Conservation (phyloP, 2,329 filamentous ascomycete genomes). For the Colletotrichum tamarilloi region DNA sequence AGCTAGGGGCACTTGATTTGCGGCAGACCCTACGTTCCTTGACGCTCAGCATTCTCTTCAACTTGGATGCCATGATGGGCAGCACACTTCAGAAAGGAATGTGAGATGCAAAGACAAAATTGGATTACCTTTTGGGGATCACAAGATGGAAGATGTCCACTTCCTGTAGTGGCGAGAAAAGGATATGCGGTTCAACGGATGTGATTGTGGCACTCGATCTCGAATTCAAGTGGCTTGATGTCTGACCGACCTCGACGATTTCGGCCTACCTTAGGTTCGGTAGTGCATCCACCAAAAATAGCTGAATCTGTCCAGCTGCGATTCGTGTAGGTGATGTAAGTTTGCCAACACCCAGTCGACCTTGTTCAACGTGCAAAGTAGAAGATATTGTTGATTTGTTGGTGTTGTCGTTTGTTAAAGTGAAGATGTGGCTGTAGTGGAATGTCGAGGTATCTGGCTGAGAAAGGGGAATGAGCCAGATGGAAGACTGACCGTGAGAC, state of each 20-base stretch:
- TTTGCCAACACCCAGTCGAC: background rate
- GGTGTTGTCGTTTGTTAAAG: background rate
- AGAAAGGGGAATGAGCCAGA: conserved; percentile 5
- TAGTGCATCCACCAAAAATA: background rate
- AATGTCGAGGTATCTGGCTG: background rate
- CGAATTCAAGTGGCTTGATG: conserved; percentile 24
- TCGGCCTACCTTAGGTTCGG: background rate
- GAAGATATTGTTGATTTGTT: background rate
- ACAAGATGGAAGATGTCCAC: background rate
- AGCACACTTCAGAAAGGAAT: background rate
- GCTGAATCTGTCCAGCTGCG: background rate
- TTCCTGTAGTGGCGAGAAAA: background rate
- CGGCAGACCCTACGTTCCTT: conserved; percentile 1
- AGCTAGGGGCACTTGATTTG: background rate
- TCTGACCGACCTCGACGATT: conserved; percentile 3
- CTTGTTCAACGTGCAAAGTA: background rate
- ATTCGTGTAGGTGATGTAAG: background rate
- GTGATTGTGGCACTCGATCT: conserved; percentile 21
- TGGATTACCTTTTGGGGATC: conserved; percentile 5
- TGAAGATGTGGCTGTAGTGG: background rate
- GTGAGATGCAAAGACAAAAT: background rate
- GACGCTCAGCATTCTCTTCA: conserved; percentile 24
- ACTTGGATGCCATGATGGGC: conserved; percentile 10
- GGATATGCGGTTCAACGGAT: background rate
- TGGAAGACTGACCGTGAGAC: background rate